Evolutionary conservation across 257 asterid genomes (phyloP), one percentile per base, ranked within the genome.

Genomic region (Gentiana macrophylla): DNA sequence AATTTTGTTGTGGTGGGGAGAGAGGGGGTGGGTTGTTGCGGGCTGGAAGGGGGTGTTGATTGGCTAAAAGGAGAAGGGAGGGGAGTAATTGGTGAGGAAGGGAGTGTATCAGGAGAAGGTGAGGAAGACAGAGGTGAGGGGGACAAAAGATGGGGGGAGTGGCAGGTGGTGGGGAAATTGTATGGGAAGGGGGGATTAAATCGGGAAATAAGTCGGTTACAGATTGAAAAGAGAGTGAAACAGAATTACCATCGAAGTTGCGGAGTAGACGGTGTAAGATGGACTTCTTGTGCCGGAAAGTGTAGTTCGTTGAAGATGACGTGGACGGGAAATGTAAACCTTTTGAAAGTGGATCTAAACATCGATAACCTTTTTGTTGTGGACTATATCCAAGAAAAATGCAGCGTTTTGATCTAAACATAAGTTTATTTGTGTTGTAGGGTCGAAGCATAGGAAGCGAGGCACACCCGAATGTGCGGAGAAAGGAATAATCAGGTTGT

Each of bases 381-480:
- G 34, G 43, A 10, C 35, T 15, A 37, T 11, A 63, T 1, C 62
- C 53, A 0, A 55, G 49, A 48, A 11, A 64, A 0, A 56, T 56
- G 50, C 69, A 64, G 1, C 7, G 57, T 44, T 10, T 44, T 7
- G 53, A 44, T 2, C 32, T 15, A 12, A n/a, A 36, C 10, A 15
- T 24, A 1, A 61, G 9, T 50, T 61, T 61, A 38, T 52, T 53
- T 0, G 43, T 24, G 12, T 12, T 36, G 12, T 50, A 61, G 4
- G 66, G 52, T 11, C 59, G 32, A 37, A 52, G 57, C 5, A 5
- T 9, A 5, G 65, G 36, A 48, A 61, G 7, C 50, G 43, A 61
- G 3, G 35, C 8, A 43, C 50, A 61, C 37, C 59, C 52, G 38
- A 50, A 61, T 3, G 35, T 32, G 24, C 50, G 8, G 1, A 61